These are phyloP conservation scores for Amauroascus niger DNA, from an alignment of 2,329 filamentous ascomycete species.

Conservation along the genomic window DNA sequence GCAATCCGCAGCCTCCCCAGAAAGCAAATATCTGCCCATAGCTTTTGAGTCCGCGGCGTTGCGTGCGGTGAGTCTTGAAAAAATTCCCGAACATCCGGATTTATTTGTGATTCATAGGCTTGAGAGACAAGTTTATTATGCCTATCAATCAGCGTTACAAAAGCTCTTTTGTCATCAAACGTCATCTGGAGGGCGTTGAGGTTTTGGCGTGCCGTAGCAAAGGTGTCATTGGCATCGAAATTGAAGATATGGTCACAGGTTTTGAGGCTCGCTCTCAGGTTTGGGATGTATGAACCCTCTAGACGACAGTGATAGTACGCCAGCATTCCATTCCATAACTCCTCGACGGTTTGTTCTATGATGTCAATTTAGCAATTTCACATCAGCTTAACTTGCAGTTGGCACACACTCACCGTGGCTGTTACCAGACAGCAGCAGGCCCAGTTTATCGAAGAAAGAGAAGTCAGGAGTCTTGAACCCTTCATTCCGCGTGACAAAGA, in stretches of 20 bases:
- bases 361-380: no score
- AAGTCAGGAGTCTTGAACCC: background rate
- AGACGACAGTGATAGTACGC: background rate
- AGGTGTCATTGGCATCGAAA: background rate
- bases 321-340: slow-evolving; percentile 3
- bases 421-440: background rate
- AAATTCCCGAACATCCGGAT: background rate
- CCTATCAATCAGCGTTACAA: no score
- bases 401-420: background rate
- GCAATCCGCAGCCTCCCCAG: background rate
- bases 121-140: no score
- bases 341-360: background rate
- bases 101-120: no score
- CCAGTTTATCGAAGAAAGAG: background rate
- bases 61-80: background rate
- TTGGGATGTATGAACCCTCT: background rate
- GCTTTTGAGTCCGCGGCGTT: background rate
- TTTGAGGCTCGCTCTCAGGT: slow-evolving; percentile 5
- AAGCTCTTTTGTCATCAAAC: no score
- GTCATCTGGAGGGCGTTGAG: background rate
- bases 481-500: background rate
- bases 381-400: no score
- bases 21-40: background rate
- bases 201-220: background rate
- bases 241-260: background rate